These are phyloP conservation scores for Eruca vesicaria DNA, from an alignment of 441 rosid species.

Conservation along the genomic window DNA sequence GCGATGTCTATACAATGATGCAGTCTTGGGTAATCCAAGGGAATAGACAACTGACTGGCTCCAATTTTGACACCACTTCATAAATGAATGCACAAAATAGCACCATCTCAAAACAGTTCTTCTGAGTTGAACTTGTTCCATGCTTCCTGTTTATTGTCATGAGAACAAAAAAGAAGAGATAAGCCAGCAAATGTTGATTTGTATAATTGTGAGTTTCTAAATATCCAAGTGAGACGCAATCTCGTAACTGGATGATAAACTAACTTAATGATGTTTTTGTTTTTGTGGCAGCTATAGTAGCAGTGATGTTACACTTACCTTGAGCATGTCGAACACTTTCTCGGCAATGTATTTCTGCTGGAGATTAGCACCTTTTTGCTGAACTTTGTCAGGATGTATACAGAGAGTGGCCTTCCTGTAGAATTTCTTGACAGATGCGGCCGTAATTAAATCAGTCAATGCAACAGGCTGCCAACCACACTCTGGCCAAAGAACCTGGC, in stretches of 20 bases:
- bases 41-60: too few relatives aligned
- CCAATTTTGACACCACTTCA: too few relatives aligned
- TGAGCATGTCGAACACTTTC: not conserved
- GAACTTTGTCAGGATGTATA: not conserved
- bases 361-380: not conserved
- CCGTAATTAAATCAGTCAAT: not conserved
- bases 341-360: not conserved
- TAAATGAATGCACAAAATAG: too few relatives aligned
- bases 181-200: not conserved
- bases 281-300: not conserved
- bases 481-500: not conserved
- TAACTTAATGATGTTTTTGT: not conserved
- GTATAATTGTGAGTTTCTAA: not conserved
- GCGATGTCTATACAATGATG: too few relatives aligned
- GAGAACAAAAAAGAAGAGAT: not conserved
- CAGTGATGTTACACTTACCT: not conserved
- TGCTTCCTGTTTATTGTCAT: not conserved
- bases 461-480: not conserved
- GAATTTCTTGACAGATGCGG: not conserved
- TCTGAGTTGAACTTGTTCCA: not conserved
- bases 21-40: too few relatives aligned
- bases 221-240: not conserved
- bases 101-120: not conserved
- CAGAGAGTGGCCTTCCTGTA: not conserved
- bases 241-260: not conserved